phyloP scores from a whole-genome alignment of 805 yeast species.

The Torulaspora franciscae region DNA sequence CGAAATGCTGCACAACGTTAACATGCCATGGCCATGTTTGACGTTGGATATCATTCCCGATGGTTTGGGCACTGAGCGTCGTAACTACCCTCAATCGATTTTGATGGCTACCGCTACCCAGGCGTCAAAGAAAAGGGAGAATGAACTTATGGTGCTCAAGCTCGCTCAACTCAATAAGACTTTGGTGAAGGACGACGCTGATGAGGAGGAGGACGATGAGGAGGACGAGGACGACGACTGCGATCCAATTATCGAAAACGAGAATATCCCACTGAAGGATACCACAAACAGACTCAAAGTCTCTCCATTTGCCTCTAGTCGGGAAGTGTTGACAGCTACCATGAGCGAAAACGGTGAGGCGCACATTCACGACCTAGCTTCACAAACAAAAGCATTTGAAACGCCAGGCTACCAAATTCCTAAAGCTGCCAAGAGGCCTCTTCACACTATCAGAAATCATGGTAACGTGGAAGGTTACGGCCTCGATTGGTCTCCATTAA shows the following conservation, averaged over 20 bases:
- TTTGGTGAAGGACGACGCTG: constrained; percentile 74
- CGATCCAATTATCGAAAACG: constrained; percentile 86
- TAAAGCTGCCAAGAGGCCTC: constrained; percentile 70
- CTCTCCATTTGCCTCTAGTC: constrained; percentile 64
- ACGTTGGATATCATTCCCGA: constrained; percentile 89
- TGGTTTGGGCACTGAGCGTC: constrained; percentile 77
- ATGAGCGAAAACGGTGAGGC: constrained; percentile 91
- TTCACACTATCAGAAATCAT: constrained; percentile 75
- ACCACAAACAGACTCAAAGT: constrained; percentile 88
- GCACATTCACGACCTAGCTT: constrained; percentile 70
- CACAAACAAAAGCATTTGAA: constrained; percentile 79
- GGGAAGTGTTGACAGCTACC: constrained; percentile 82
- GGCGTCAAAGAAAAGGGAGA: constrained; percentile 80
- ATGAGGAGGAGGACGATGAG: constrained; percentile 66
- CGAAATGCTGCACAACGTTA: constrained; percentile 92
- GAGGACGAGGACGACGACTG: constrained; percentile 67
- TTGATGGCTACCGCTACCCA: constrained; percentile 91
- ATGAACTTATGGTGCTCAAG: constrained; percentile 81
- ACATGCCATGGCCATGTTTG: constrained; percentile 95
- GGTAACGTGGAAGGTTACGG: constrained; percentile 98
- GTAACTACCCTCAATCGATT: constrained; percentile 82
- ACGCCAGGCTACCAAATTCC: constrained; percentile 82
- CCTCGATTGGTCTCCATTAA: constrained; percentile 90
- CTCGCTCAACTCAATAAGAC: constrained; percentile 80
- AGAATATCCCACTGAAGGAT: constrained; percentile 65